Evolutionary conservation across 805 yeast genomes (phyloP), one percentile per base, ranked within the genome.

Genomic region (Sugiyamaella americana): DNA sequence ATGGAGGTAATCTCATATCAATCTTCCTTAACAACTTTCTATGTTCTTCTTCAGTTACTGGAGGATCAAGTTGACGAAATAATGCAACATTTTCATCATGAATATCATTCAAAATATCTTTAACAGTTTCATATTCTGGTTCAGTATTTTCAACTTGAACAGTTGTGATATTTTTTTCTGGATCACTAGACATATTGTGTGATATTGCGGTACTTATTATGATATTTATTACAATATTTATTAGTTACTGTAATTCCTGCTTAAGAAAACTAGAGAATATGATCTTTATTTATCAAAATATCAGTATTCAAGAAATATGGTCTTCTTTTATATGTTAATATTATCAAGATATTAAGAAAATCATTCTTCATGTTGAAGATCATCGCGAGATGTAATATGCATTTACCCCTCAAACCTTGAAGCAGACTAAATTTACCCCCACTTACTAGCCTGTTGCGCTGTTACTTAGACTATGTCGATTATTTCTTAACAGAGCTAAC

Each of bases 371-470:
- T n/a, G n/a, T n/a, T n/a, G n/a, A n/a, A n/a, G n/a, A n/a, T n/a
- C n/a, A n/a, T n/a, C n/a, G n/a, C n/a, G n/a, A n/a, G n/a, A n/a
- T n/a, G n/a, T n/a, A n/a, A n/a, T n/a, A n/a, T 26, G 32, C 32
- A 8, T 26, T 8, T 13, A 26, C 32, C 32, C 32, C 32, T 13
- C 13, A 13, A 26, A 26, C 13, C 8, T 8, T 26, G 32, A 26
- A 8, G 11, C 32, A n/a, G n/a, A n/a, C 32, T 79, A 40, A 79
- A 70, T 55, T 74, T 71, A 60, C 64, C 59, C 68, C 17, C 20
- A n/a, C 38, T 6, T 13, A n/a, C 17, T 35, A 35, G 17, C 38
- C 38, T 13, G 38, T 5, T 13, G 38, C 5, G 13, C 34, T n/a
- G n/a, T 29, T 13, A 13, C 34, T 29, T 29, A n/a, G 13, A n/a